Base-by-base conservation (phyloP, 306 rosid species). In the Prunus armeniaca region DNA sequence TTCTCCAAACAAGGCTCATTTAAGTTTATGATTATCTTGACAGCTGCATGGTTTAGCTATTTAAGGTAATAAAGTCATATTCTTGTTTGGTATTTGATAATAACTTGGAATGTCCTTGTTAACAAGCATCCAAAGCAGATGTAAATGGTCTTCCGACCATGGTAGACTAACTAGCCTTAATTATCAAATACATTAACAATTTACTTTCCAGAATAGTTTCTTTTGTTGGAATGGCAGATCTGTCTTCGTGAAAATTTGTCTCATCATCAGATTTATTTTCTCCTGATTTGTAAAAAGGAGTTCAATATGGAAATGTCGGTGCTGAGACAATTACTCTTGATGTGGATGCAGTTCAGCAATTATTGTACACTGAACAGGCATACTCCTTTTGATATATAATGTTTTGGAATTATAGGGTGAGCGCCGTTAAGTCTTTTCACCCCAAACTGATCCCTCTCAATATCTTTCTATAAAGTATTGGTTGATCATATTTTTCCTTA, bases 21-120 rank as follows among this genome's bases (percentile, higher is more conserved):
- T 58, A 22, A 68, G 46, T 67, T 49, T n/a, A 14, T 72, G 30
- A 34, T 62, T 79, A 64, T 64, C 49, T 30, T 43, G 34, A 52
- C 32, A 25, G 55, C 41, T 46, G 50, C 13, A 32, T 47, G 15
- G 8, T 4, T 30, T 49, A 20, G 9, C 25, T 9, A 30, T 32
- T 13, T 13, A 41, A 20, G 32, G 55, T 67, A 43, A 41, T 22
- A 67, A 13, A 67, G 11, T 67, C 9, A 45, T 12, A 45, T n/a
- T 17, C 71, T 43, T 45, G 71, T 22, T 5, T 22, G 18, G 30
- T 20, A 45, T 6, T 38, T 38, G 43, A 38, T 38, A 38, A 38
- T 6, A 38, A 38, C 43, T 38, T 38, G 43, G 9, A 38, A 38
- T 38, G 43, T 38, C 0, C 43, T 69, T 56, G 24, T 22, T 56